Evolutionary conservation across 2,329 filamentous ascomycete genomes (phyloP), one percentile per base, ranked within the genome.

Genomic region (Fusarium solani-melongenae): DNA sequence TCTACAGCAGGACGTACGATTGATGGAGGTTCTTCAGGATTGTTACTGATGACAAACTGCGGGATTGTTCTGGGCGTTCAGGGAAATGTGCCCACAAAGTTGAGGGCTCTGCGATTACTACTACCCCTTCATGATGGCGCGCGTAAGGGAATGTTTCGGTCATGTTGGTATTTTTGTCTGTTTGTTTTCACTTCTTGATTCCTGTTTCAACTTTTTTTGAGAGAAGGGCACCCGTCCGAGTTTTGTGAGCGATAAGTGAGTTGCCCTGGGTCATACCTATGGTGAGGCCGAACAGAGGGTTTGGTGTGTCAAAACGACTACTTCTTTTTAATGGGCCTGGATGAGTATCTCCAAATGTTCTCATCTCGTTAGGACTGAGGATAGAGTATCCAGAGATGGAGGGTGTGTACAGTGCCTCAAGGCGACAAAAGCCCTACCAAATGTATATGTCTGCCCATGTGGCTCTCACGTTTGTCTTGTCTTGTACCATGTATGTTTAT

Each of bases 21-120:
- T 44, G 62, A 62, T 71, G 66, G 67, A 67, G 58, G 70, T 74
- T 73, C 62, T 78, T 70, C 59, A 73, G 55, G 73, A 64, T 61
- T 76, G 66, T 74, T 72, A 53, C 70, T 77, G 75, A 77, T 71
- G 75, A 77, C 66, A 76, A 70, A 76, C 67, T 75, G 68, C 71
- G 76, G 73, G 71, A 77, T 76, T 73, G 71, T 75, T 76, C 57
- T 64, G 73, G 76, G 76, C 76, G 76, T 78, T 78, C 56, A 73
- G 69, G 76, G 71, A 78, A 76, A 78, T 73, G 73, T 65, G 75
- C 66, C 71, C 69, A 74, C 75, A 74, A 75, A 76, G 72, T 68
- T 78, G 73, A 70, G 65, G 73, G 75, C 70, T 71, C 66, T 67
- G 66, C 76, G 75, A 64, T 53, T 53, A 53, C 46, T 53, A 73